Evolutionary conservation across 345 rosid species (phyloP), one percentile per base, ranked within the genome.

Genomic region (Lumnitzera racemosa): DNA sequence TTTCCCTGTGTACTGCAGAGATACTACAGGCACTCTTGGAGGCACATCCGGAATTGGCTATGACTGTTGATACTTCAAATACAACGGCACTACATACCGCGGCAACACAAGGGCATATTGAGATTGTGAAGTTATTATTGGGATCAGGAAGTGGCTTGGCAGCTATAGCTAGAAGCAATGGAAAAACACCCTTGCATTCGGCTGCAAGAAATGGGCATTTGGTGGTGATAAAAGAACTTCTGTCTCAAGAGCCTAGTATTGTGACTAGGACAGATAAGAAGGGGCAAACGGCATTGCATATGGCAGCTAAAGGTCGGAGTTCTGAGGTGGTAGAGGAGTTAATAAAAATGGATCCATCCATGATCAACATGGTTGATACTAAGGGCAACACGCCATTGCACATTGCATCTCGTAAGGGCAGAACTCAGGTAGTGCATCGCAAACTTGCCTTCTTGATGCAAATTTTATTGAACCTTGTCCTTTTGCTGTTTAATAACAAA

Each of bases 211-310:
- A 91, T 55, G 96, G 95, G 50, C 98, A 87, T 62, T 61, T 81
- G 62, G 81, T 75, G 72, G 96, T 89, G n/a, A 71, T 89, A 47
- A 83, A 81, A 66, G 77, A 83, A n/a, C 81, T 86, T 52, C 67
- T 85, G 57, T 76, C 67, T 2, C 77, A 59, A 67, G 96, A 91
- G 73, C 90, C 87, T 2, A 79, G 66, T 58, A 75, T 78, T 2
- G 86, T 83, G 9, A 64, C 68, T 1, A 76, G 98, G 72, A 79
- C 76, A 11, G 98, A 91, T 70, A 89, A 83, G 70, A 91, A 91
- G 73, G 96, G 98, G 49, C 98, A 89, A 71, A 91, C 98, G 0
- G 81, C 98, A 46, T 88, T 91, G 71, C 98, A 91, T 78, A 91
- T 91, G 96, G 98, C 96, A 8, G 95, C 74, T 51, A 91, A 91